Base-by-base conservation (phyloP, 495 filamentous ascomycete genomes). In the Jackrogersella multiformis region DNA sequence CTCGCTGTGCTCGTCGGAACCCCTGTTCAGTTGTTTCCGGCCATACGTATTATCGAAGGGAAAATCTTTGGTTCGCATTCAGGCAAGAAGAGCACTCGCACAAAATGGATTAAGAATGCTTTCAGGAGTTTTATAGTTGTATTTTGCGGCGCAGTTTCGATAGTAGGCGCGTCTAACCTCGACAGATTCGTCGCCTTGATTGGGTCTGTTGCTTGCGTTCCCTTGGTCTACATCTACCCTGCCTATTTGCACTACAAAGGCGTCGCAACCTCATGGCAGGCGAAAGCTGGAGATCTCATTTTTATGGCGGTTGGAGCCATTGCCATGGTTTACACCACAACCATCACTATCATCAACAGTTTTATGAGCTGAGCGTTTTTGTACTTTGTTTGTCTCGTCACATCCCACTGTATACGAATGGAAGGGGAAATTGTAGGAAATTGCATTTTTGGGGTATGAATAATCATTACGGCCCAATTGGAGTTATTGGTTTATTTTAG, bases 141-240 rank as follows among this genome's bases (percentile, higher is more conserved):
- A 1, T 2, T 82, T 1, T 87, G 85, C 41, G 85, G 81, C 2
- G 68, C 76, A 8, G 78, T 89, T 26, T 77, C 86, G 2, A 78
- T 85, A 4, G 7, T 80, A 0, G 87, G 87, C 2, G 84, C 87
- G 0, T 83, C 80, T 4, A 85, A 89, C 69, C 72, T 90, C 39
- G 87, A 90, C 71, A 83, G 82, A 45, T 90, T 90, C 60, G 87
- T 90, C 0, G 85, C 87, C 0, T 71, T 90, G 23, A 89, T 88
- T 63, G 87, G 87, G 0, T 82, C 78, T 16, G 84, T 87, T 58
- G 87, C 87, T 2, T 90, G 87, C 51, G 84, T 99, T 59, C 95
- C 95, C 9, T 79, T 99, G 48, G 94, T 98, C 45, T 97, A 97
- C 74, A 93, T 99, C 35, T 99, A 99, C 76, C 96, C 95, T 56